Conservation (phyloP, 208 protist species). For the Naegleria gruberi region DNA sequence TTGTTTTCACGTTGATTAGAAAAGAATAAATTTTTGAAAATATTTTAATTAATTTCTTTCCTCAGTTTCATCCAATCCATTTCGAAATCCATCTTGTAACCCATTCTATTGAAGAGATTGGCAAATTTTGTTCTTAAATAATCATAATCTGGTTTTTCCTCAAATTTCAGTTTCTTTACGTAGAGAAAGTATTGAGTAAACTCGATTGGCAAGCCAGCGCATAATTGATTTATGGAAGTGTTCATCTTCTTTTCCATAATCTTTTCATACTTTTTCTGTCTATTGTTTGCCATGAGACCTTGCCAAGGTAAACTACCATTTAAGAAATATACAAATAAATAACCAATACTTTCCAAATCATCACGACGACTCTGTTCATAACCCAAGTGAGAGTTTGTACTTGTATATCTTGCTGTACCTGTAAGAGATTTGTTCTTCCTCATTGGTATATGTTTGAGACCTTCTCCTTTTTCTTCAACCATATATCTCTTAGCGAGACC, state of each 20-base stretch:
- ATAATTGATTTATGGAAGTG: not conserved
- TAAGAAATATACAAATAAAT: constrained; percentile 40
- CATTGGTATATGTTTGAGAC: constrained; percentile 71
- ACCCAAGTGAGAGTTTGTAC: constrained; percentile 88
- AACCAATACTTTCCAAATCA: constrained; percentile 75
- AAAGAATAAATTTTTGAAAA: not conserved
- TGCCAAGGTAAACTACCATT: constrained; percentile 82
- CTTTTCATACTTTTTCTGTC: constrained; percentile 94
- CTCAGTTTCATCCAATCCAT: constrained; percentile 89
- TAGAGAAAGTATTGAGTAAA: constrained; percentile 97
- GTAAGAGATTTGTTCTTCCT: constrained; percentile 73
- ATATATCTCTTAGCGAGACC: constrained; percentile 74
- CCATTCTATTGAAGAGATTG: constrained; percentile 91
- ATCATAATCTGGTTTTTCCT: constrained; percentile 97
- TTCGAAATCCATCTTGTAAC: constrained; percentile 93
- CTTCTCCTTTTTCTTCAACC: constrained; percentile 45
- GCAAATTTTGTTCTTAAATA: constrained; percentile 95
- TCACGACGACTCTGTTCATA: constrained; percentile 73
- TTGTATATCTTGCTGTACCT: constrained; percentile 91
- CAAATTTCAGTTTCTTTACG: constrained; percentile 87
- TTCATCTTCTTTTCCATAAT: constrained; percentile 11
- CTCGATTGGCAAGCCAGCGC: constrained; percentile 67
- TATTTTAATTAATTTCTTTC: not conserved
- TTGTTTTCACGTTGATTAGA: not conserved
- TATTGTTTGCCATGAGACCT: constrained; percentile 59